Base-by-base conservation (phyloP, 768 basidiomycete species). In the Kwoniella mangroviensis region DNA sequence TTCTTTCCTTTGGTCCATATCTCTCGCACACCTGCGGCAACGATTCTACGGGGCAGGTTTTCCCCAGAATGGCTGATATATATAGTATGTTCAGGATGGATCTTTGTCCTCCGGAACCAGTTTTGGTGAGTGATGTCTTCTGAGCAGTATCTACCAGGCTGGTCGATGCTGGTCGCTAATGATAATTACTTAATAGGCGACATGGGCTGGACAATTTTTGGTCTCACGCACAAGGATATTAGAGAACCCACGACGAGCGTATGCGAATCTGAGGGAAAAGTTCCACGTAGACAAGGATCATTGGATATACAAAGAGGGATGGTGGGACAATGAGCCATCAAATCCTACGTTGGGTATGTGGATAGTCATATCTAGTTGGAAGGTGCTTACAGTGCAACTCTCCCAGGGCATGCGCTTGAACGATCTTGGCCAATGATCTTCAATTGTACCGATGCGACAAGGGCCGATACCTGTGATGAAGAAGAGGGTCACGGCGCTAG, bases 201-300 rank as follows among this genome's bases (percentile, higher is more conserved):
- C 81, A 12, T 84, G 79, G 74, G 76, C 81, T 1, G 80, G 77
- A 12, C 82, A 83, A 65, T 81, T 83, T 67, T 42, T 79, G 40
- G 82, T 75, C 40, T 81, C 79, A 0, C 68, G 75, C 6, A 59
- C 68, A 54, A 68, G 82, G 13, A 83, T 83, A 40, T 28, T 76
- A 22, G 65, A 65, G 3, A 82, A 79, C 68, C 40, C 70, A 21
- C 64, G 59, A 3, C 13, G 24, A n/a, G 75, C 73, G 65, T 84
- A 83, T 67, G 56, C 53, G 21, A 70, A 73, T 40, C 49, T 83
- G 22, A 52, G 62, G 22, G 62, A 66, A 19, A 74, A 73, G 52
- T 80, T 80, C 53, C 72, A 80, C 49, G 79, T 71, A 4, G 72
- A 69, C 9, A 55, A 63, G 22, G 75, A 80, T 19, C 73, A 76